Conservation (phyloP, 352 stramenopile species). For the Nothophytophthora sp. region DNA sequence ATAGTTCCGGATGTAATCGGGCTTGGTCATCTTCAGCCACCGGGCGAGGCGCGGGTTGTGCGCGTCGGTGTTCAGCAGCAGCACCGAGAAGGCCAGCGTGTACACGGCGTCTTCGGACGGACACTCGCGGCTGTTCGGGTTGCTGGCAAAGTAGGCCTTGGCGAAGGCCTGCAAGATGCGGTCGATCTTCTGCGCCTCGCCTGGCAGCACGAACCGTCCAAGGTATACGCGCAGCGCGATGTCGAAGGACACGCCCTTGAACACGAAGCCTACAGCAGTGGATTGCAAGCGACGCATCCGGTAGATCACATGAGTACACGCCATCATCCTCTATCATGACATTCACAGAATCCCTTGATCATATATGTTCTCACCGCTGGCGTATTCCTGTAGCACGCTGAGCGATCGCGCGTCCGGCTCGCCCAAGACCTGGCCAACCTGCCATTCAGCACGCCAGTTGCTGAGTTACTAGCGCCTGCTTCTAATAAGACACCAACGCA, state of each 20-base stretch:
- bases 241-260: conserved; percentile 61
- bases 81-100: conserved; percentile 73
- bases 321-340: too few species aligned
- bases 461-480: background rate
- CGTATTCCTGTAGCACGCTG: conserved; percentile 70
- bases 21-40: conserved; percentile 76
- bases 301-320: too few species aligned
- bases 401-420: conserved; percentile 63
- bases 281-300: too few species aligned
- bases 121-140: conserved; percentile 51
- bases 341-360: too few species aligned
- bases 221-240: conserved; percentile 75
- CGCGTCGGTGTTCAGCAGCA: conserved; percentile 83
- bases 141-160: conserved; percentile 60
- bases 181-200: conserved; percentile 86
- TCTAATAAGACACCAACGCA: background rate
- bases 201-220: conserved; percentile 63
- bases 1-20: conserved; percentile 77
- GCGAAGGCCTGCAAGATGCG: conserved; percentile 83
- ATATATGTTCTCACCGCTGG: too few species aligned
- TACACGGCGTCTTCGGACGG: conserved; percentile 76
- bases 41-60: conserved; percentile 66
- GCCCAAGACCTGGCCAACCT: conserved; percentile 68
- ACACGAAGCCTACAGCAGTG: conserved; percentile 71
- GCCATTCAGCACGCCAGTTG: background rate